Evolutionary conservation across 768 basidiomycete genomes (phyloP).

Genomic region (Termitomyces titanicus): DNA sequence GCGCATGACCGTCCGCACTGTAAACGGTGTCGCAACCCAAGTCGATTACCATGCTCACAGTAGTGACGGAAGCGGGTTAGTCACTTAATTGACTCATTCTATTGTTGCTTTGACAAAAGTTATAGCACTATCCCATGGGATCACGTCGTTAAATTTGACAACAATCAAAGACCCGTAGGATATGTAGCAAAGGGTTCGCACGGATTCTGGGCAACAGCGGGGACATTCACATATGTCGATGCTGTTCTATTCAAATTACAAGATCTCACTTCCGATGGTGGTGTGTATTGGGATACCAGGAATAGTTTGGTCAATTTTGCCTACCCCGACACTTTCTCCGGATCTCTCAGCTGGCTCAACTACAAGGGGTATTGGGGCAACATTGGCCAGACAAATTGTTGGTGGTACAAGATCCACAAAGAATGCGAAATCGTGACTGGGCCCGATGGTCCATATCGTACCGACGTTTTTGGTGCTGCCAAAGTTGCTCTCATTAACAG

Average conservation of each 20-base stretch:
- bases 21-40: slow-evolving; percentile 15
- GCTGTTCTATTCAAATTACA: slow-evolving; percentile 15
- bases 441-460: slow-evolving; percentile 14
- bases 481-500: neutral
- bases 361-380: slow-evolving; percentile 17
- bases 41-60: slow-evolving; percentile 18
- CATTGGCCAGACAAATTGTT: slow-evolving; percentile 13
- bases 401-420: slow-evolving; percentile 13
- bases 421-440: slow-evolving; percentile 15
- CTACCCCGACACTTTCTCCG: slow-evolving; percentile 14
- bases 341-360: slow-evolving; percentile 14
- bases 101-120: neutral
- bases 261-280: slow-evolving; percentile 12
- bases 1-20: slow-evolving; percentile 16
- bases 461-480: slow-evolving; percentile 11
- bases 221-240: slow-evolving; percentile 16
- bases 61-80: slow-evolving; percentile 13
- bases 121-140: slow-evolving; percentile 15
- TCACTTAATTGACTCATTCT: neutral
- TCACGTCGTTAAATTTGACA: slow-evolving; percentile 15
- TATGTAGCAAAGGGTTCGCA: slow-evolving; percentile 17
- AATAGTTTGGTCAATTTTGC: slow-evolving; percentile 9
- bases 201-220: slow-evolving; percentile 16
- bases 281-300: slow-evolving; percentile 14
- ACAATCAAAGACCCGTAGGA: slow-evolving; percentile 15